A percentile compares a stretch with the other conserved stretches of the same genome.
Conservation (phyloP, 805 yeast genomes). For the Candida anglica region DNA sequence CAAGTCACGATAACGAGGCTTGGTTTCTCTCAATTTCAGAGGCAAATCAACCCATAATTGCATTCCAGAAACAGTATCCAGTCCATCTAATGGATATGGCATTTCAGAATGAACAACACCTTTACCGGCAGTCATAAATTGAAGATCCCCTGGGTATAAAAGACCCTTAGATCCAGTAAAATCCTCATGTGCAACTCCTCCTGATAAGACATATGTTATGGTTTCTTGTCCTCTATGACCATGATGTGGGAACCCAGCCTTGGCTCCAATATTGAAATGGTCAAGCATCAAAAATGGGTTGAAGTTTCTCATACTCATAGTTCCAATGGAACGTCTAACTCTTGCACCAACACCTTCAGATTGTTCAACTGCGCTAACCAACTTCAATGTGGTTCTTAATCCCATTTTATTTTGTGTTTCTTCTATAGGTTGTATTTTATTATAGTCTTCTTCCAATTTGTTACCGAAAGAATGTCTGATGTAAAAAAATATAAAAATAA, state of each 20-base stretch:
- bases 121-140: constrained; percentile 24
- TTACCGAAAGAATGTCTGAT: background rate
- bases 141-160: constrained; percentile 19
- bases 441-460: background rate
- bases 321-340: constrained; percentile 79
- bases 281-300: constrained; percentile 81
- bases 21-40: constrained; percentile 46
- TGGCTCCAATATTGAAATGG: constrained; percentile 57
- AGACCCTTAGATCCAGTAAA: constrained; percentile 21
- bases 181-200: constrained; percentile 37
- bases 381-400: constrained; percentile 27
- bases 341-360: constrained; percentile 87
- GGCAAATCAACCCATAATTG: constrained; percentile 91
- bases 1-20: constrained; percentile 19
- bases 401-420: constrained; percentile 8
- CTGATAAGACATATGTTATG: constrained; percentile 27
- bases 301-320: constrained; percentile 63
- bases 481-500: constrained; percentile 5
- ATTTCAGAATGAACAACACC: constrained; percentile 30
- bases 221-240: constrained; percentile 40
- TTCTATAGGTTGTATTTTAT: constrained; percentile 1
- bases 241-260: constrained; percentile 45
- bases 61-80: constrained; percentile 51
- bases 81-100: constrained; percentile 58
- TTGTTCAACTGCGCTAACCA: constrained; percentile 56